Conservation (phyloP, 2,329 filamentous ascomycete species). For the Cladorrhinum sp. region DNA sequence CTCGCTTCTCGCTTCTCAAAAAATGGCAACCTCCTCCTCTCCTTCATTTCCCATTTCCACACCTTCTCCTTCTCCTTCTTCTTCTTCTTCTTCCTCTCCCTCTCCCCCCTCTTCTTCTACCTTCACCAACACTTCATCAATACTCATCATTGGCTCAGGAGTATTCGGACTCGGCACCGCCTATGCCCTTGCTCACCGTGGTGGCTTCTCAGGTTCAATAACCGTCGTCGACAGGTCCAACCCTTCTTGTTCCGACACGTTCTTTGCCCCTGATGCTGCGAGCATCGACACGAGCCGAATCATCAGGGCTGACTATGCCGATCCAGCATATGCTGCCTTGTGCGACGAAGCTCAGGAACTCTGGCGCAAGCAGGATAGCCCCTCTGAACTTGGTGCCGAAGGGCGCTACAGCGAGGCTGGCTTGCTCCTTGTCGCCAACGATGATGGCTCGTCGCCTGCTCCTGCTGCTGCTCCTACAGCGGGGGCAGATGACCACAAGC, state of each 20-base stretch:
- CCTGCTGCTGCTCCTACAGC: conserved; percentile 4
- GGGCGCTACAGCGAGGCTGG: conserved; percentile 70
- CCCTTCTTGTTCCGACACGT: conserved; percentile 39
- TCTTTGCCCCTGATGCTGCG: conserved; percentile 58
- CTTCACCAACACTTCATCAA: conserved; percentile 35
- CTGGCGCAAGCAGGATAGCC: conserved; percentile 61
- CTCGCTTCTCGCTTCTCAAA: background rate
- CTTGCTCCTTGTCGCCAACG: conserved; percentile 56
- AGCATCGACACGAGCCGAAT: conserved; percentile 64
- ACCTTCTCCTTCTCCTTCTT: conserved; percentile 13
- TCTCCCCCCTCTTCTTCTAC: conserved; percentile 23
- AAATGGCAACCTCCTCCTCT: conserved; percentile 7
- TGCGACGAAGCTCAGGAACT: conserved; percentile 65
- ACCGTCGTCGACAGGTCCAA: conserved; percentile 56
- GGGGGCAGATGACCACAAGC: conserved; percentile 1
- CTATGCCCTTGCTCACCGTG: conserved; percentile 63
- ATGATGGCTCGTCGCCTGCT: conserved; percentile 34
- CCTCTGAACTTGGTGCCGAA: conserved; percentile 54
- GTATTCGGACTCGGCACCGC: conserved; percentile 62
- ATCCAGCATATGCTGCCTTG: conserved; percentile 71
- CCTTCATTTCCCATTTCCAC: conserved; percentile 12
- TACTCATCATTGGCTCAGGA: conserved; percentile 68
- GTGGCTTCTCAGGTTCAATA: conserved; percentile 52
- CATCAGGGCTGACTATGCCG: conserved; percentile 74
- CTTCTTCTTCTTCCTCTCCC: conserved; percentile 10